A percentile compares a stretch with the other conserved stretches of the same genome.
phyloP scores from a whole-genome alignment of 441 rosid species.

The Euphorbia neoarborescens region DNA sequence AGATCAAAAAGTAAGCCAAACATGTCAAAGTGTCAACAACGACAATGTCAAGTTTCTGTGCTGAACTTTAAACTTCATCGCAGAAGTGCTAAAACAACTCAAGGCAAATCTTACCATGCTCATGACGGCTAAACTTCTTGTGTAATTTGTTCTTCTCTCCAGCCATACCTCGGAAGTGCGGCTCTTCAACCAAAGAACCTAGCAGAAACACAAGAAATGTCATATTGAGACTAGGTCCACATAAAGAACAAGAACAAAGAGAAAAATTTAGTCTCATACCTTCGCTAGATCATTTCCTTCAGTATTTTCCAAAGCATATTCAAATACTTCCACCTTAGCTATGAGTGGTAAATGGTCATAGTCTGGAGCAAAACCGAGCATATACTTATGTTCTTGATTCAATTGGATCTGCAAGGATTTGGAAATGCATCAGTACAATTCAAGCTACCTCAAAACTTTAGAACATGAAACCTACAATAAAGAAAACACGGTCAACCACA shows the following conservation, averaged over 20 bases:
- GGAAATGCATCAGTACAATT: constrained; percentile 11
- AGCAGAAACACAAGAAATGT: constrained; percentile 23
- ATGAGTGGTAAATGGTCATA: constrained; percentile 92
- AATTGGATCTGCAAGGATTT: constrained; percentile 61
- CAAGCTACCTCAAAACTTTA: constrained; percentile 6
- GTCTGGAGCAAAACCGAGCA: constrained; percentile 91
- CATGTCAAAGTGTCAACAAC: background rate
- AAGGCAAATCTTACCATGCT: constrained; percentile 66
- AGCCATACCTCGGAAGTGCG: constrained; percentile 98
- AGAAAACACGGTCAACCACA: background rate
- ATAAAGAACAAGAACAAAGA: constrained; percentile 15
- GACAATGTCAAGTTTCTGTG: background rate
- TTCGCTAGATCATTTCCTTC: constrained; percentile 94
- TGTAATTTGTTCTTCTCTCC: constrained; percentile 95
- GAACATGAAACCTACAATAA: background rate
- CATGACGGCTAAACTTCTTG: constrained; percentile 97
- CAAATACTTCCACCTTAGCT: constrained; percentile 92
- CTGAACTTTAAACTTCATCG: background rate
- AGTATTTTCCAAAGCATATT: constrained; percentile 76
- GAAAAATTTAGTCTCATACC: constrained; percentile 35
- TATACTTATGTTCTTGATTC: constrained; percentile 86
- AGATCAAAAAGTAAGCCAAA: background rate
- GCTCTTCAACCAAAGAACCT: constrained; percentile 99
- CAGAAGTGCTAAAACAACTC: background rate
- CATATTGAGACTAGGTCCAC: constrained; percentile 14